phyloP scores from a whole-genome alignment of 2,329 filamentous ascomycete species.

The Ceratocystis alfenasii region DNA sequence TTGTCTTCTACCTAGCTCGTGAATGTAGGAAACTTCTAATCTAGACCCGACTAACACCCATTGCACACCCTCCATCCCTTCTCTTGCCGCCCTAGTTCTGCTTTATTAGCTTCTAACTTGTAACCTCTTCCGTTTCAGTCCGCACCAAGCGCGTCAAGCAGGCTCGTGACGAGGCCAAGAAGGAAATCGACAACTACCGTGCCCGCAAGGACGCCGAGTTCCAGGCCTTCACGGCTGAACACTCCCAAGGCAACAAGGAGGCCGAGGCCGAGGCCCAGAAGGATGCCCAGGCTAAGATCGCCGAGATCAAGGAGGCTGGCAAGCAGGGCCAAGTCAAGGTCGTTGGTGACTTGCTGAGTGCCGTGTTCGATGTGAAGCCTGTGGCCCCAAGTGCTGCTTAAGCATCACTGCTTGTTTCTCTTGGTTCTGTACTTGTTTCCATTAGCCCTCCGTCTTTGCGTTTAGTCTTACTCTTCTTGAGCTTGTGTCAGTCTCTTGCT shows the following conservation, averaged over 20 bases:
- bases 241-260: slow-evolving; percentile 75
- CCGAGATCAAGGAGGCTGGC: slow-evolving; percentile 69
- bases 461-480: slow-evolving; percentile 12
- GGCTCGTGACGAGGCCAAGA: slow-evolving; percentile 90
- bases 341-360: slow-evolving; percentile 67
- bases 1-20: slow-evolving; percentile 46
- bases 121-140: slow-evolving; percentile 28
- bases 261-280: slow-evolving; percentile 70
- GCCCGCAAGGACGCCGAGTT: slow-evolving; percentile 85
- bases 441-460: slow-evolving; percentile 11
- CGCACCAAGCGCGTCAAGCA: slow-evolving; percentile 96
- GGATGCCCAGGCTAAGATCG: slow-evolving; percentile 65
- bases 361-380: slow-evolving; percentile 75
- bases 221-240: slow-evolving; percentile 89
- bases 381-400: slow-evolving; percentile 34
- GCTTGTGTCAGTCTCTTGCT: slow-evolving; percentile 11
- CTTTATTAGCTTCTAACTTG: background rate
- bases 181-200: slow-evolving; percentile 91
- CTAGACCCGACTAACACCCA: slow-evolving; percentile 4
- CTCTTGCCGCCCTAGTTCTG: background rate
- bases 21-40: slow-evolving; percentile 56
- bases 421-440: slow-evolving; percentile 13
- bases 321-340: slow-evolving; percentile 70
- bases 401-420: background rate
- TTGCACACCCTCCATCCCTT: background rate